Percentiles rank a stretch among this genome's conserved stretches.
phyloP scores from a whole-genome alignment of 2,329 filamentous ascomycete genomes.

The Fusarium duplospermum region DNA sequence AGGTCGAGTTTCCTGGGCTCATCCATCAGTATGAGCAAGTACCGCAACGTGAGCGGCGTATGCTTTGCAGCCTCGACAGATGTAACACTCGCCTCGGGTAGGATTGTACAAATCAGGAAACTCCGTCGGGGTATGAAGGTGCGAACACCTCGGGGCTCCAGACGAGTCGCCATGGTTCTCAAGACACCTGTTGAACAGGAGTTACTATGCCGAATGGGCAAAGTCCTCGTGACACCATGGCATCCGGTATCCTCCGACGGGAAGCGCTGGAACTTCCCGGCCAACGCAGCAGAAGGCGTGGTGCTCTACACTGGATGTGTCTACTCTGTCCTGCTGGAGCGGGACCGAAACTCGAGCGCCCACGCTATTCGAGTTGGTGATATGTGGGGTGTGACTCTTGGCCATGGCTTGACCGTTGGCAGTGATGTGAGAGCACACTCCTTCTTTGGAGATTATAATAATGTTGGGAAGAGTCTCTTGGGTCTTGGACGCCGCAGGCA shows the following conservation, averaged over 20 bases:
- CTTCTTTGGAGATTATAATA: conserved; percentile 66
- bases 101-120: conserved; percentile 53
- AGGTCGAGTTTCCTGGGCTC: conserved; percentile 11
- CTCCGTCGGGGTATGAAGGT: conserved; percentile 61
- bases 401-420: conserved; percentile 61
- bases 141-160: conserved; percentile 61
- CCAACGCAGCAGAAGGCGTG: conserved; percentile 45
- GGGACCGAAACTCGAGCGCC: conserved; percentile 54
- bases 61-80: conserved; percentile 66
- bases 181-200: conserved; percentile 57
- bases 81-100: conserved; percentile 58
- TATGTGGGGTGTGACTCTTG: conserved; percentile 68
- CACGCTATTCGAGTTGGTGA: conserved; percentile 62
- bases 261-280: conserved; percentile 61
- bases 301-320: conserved; percentile 62
- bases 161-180: conserved; percentile 63
- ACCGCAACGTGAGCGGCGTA: conserved; percentile 54
- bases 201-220: conserved; percentile 59
- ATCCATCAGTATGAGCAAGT: conserved; percentile 55
- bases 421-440: conserved; percentile 58
- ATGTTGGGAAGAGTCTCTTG: conserved; percentile 55
- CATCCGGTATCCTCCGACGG: conserved; percentile 63
- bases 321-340: conserved; percentile 68
- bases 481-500: conserved; percentile 48
- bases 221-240: conserved; percentile 67